These are phyloP conservation scores for Backusella psychrophila DNA, from an alignment of 192 early-diverging fungal genomes.

Conservation along the genomic window DNA sequence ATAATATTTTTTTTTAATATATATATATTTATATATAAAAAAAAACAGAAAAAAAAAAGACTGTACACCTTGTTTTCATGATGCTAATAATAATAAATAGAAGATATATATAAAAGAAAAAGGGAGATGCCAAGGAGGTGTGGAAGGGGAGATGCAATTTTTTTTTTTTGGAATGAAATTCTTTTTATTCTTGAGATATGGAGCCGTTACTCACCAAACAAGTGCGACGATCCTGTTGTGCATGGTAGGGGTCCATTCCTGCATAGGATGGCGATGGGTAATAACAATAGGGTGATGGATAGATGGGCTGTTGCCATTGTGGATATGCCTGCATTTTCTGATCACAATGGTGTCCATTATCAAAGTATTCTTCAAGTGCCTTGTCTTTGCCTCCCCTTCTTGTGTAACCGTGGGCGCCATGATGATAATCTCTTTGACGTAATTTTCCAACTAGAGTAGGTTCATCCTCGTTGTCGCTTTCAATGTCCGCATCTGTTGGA, in stretches of 20 bases:
- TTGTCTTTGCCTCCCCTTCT: neutral
- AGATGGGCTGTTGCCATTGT: conserved; percentile 1
- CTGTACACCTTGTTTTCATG: conserved; percentile 1
- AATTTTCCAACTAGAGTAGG: neutral
- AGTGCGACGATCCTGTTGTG: neutral
- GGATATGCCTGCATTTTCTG: neutral
- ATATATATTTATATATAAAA: neutral
- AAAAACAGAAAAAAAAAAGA: neutral
- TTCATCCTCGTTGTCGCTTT: neutral
- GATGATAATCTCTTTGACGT: neutral
- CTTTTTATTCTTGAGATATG: neutral
- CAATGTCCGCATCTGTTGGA: neutral
- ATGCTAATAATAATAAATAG: neutral
- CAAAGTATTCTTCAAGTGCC: neutral
- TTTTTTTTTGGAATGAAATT: neutral
- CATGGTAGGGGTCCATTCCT: conserved; percentile 7
- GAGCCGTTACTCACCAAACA: neutral
- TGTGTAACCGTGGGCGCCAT: neutral
- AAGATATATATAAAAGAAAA: neutral
- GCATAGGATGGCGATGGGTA: neutral
- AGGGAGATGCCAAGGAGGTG: neutral
- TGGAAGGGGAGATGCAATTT: neutral
- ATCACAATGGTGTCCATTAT: neutral
- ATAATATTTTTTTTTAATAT: neutral
- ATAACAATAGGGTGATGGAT: neutral